Evolutionary conservation across 179 eudicot genomes (phyloP).

Genomic region (Camellia oleifera): DNA sequence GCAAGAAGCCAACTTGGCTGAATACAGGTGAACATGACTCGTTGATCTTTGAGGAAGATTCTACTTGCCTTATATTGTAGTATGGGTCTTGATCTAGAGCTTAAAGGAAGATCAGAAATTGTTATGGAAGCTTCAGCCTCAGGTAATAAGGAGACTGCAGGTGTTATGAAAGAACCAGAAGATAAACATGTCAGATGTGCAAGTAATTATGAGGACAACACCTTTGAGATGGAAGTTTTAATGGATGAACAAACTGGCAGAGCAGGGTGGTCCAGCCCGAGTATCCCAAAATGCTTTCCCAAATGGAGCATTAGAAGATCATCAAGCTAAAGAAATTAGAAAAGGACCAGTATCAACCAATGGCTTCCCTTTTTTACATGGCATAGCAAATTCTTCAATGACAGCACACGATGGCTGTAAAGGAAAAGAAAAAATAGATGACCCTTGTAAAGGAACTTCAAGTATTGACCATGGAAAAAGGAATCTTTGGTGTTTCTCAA

Average conservation of each 20-base stretch:
- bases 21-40: background rate
- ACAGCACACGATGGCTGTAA: constrained; percentile 25
- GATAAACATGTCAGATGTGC: constrained; percentile 36
- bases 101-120: constrained; percentile 27
- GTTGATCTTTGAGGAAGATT: background rate
- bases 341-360: constrained; percentile 17
- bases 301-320: constrained; percentile 14
- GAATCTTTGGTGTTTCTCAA: constrained; percentile 21
- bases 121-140: constrained; percentile 32
- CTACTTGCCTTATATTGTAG: constrained; percentile 9
- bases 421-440: constrained; percentile 41
- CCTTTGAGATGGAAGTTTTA: constrained; percentile 28
- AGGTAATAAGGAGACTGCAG: constrained; percentile 28
- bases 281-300: constrained; percentile 22
- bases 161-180: constrained; percentile 28
- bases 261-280: constrained; percentile 12
- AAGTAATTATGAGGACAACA: constrained; percentile 39
- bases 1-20: no score
- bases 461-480: constrained; percentile 28
- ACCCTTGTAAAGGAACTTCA: constrained; percentile 25
- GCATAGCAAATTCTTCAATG: constrained; percentile 21
- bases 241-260: constrained; percentile 25
- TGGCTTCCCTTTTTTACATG: constrained; percentile 18
- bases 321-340: constrained; percentile 20
- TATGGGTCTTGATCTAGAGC: constrained; percentile 48